Evolutionary conservation across 2,329 filamentous ascomycete genomes (phyloP), one percentile per base, ranked within the genome.

Genomic region (Phialophora chinensis): DNA sequence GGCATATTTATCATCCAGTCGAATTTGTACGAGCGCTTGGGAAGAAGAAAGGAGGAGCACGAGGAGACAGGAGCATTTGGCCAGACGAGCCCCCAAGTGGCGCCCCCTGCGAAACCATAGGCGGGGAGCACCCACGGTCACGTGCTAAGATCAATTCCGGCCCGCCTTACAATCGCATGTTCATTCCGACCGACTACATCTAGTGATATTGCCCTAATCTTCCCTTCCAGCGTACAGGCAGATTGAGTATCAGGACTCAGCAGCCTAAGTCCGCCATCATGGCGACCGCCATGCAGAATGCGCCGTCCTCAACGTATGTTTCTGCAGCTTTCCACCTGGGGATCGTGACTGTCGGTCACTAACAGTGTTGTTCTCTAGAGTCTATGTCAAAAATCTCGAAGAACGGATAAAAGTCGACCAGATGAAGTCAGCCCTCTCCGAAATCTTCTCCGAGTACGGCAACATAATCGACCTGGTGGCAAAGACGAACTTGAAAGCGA

Each of bases 381-480:
- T 71, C 17, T 73, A 73, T 62, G 82, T 87, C 70, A 91, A 90
- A 74, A 97, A 97, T 77, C 88, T 99, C 66, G 92, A 97, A 80
- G 95, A 98, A 83, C 88, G 91, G 76, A 89, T 96, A 79, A 97
- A 96, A 78, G 84, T 91, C 65, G 90, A 93, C 38, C 81, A 87
- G 10, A 84, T 98, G 62, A 91, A 89, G 71, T 86, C 90, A 71
- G 86, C 91, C 0, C 85, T 99, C 17, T 82, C 80, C 25, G 88
- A 89, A 69, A 85, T 98, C 74, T 98, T 98, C 81, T 88, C 88
- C 69, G 91, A 96, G 78, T 97, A 95, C 79, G 95, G 95, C 70
- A 89, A 84, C 65, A 87, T 97, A 68, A 81, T 96, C 73, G 93
- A 97, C 69, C 87, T 97, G 60, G 86, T 96, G 66, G 91, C 91